Conservation (phyloP, 2,329 filamentous ascomycete genomes). For the Rugonectria rugulosa region DNA sequence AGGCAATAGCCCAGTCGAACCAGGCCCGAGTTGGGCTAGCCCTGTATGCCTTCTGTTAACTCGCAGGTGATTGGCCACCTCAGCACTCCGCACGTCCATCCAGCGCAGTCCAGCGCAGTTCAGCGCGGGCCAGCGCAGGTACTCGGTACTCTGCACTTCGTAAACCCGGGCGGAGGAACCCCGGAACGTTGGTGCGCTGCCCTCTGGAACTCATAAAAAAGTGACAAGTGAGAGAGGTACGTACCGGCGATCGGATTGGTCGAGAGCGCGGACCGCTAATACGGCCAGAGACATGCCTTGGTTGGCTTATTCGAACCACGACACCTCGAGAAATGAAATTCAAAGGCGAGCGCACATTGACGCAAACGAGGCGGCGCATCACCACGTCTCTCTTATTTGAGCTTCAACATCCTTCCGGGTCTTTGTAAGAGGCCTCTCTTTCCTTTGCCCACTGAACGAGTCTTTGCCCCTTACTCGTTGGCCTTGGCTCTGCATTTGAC, state of each 20-base stretch:
- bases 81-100: no score
- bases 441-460: constrained; percentile 14
- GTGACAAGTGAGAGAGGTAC: constrained; percentile 26
- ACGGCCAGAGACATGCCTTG: constrained; percentile 34
- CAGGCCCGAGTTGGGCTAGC: constrained; percentile 34
- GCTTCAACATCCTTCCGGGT: constrained; percentile 14
- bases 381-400: constrained; percentile 33
- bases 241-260: constrained; percentile 28
- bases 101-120: no score
- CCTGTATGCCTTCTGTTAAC: constrained; percentile 13
- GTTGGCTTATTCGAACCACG: constrained; percentile 52
- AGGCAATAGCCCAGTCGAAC: constrained; percentile 17
- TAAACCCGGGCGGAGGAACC: constrained; percentile 39
- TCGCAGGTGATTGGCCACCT: constrained; percentile 37
- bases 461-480: constrained; percentile 15
- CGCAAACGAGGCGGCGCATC: constrained; percentile 43
- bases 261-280: constrained; percentile 22
- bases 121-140: no score
- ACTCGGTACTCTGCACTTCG: no score
- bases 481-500: constrained; percentile 27
- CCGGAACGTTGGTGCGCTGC: constrained; percentile 39
- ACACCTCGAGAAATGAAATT: constrained; percentile 50
- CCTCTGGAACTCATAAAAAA: constrained; percentile 3
- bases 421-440: constrained; percentile 13
- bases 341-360: constrained; percentile 44